Percentiles rank a stretch among this genome's conserved stretches.
These are phyloP conservation scores for Alternaria dauci DNA, from an alignment of 2,329 filamentous ascomycete species.

Conservation along the genomic window DNA sequence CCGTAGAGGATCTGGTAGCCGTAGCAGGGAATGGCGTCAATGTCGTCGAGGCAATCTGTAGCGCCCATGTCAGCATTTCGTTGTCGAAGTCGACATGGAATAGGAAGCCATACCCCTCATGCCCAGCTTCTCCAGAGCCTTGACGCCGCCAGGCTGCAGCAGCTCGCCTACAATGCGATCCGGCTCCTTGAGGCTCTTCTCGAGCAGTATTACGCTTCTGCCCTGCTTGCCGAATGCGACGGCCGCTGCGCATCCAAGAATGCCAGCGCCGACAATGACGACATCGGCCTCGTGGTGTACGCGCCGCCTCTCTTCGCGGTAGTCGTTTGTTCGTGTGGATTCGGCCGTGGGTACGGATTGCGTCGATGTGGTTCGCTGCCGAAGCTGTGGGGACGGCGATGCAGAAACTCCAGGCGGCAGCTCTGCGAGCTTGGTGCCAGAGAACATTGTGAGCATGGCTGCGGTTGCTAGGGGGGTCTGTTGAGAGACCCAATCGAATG, in stretches of 20 bases:
- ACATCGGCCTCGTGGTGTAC: conserved; percentile 76
- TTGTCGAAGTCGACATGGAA: neutral
- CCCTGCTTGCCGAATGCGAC: conserved; percentile 87
- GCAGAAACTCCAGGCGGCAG: conserved; percentile 33
- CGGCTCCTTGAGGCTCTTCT: conserved; percentile 88
- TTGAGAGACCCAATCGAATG: conserved; percentile 19
- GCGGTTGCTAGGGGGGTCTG: conserved; percentile 19
- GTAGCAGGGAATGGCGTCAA: conserved; percentile 82
- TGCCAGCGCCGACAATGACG: conserved; percentile 89
- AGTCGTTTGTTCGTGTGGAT: conserved; percentile 28
- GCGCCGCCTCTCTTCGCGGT: conserved; percentile 57
- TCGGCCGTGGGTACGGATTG: conserved; percentile 21
- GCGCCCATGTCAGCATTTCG: conserved; percentile 15
- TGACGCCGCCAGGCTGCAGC: conserved; percentile 88
- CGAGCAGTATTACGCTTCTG: conserved; percentile 87
- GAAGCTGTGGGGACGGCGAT: conserved; percentile 20
- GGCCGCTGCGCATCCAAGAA: conserved; percentile 87
- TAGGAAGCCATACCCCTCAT: conserved; percentile 57
- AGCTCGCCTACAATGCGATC: conserved; percentile 96
- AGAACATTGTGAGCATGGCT: conserved; percentile 39
- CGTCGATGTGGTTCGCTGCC: conserved; percentile 26
- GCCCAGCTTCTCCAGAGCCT: conserved; percentile 81
- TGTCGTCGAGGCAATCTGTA: conserved; percentile 79
- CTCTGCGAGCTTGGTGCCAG: conserved; percentile 33
- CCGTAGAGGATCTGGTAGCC: conserved; percentile 92